A percentile compares a stretch with the other conserved stretches of the same genome.
These are phyloP conservation scores for Exserohilum turcica DNA, from an alignment of 2,329 filamentous ascomycete species.

Conservation along the genomic window DNA sequence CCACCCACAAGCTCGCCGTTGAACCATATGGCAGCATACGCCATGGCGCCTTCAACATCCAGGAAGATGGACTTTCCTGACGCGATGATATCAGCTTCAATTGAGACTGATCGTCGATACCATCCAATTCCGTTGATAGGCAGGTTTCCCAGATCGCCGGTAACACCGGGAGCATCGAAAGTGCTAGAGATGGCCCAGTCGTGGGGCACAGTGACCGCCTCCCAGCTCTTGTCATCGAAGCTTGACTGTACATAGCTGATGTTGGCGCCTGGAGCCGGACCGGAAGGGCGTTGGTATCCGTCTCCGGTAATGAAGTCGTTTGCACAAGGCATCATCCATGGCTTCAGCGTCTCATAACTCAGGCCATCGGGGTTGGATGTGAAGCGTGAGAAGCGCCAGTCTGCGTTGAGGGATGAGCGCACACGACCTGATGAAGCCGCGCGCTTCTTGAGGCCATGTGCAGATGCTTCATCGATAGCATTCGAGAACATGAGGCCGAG, in stretches of 20 bases:
- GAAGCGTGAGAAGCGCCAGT: constrained; percentile 50
- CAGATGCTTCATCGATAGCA: constrained; percentile 7
- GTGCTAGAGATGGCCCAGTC: constrained; percentile 58
- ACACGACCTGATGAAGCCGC: constrained; percentile 21
- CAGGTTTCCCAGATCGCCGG: constrained; percentile 51
- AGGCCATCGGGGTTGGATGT: constrained; percentile 47
- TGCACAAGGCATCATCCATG: constrained; percentile 51
- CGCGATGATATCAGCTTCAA: constrained; percentile 34
- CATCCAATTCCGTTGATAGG: constrained; percentile 60
- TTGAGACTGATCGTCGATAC: constrained; percentile 54
- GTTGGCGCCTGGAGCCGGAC: constrained; percentile 34
- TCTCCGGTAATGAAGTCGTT: constrained; percentile 50
- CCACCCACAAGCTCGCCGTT: constrained; percentile 58
- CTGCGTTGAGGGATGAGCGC: constrained; percentile 44
- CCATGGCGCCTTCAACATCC: constrained; percentile 60
- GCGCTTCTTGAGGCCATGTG: constrained; percentile 11
- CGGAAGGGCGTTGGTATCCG: constrained; percentile 41
- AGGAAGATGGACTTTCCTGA: constrained; percentile 51
- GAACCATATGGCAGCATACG: constrained; percentile 59
- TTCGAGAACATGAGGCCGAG: constrained; percentile 18
- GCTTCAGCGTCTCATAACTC: constrained; percentile 47
- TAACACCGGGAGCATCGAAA: constrained; percentile 46
- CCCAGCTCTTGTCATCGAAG: constrained; percentile 53
- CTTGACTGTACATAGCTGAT: constrained; percentile 40
- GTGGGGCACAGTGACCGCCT: constrained; percentile 52